Base-by-base conservation (phyloP, 495 filamentous ascomycete genomes). In the Daldinia vernicosa region DNA sequence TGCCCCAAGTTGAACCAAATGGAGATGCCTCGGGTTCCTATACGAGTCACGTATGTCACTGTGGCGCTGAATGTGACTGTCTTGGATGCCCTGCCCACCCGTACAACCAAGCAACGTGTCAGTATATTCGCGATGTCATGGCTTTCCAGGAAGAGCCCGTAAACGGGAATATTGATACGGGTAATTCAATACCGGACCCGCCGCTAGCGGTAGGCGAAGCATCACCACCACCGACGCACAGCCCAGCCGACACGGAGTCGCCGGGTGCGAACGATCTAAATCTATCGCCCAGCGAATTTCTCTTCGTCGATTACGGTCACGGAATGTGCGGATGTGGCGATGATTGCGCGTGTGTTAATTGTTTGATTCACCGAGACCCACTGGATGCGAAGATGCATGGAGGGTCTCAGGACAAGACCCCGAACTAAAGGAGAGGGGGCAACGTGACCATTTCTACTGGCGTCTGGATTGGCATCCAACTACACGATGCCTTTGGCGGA, bases 41-140 rank as follows among this genome's bases (percentile, higher is more conserved):
- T 39, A 75, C 75, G 7, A 78, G 75, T 30, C 82, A 91, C 65
- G 78, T 87, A 55, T 90, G 92, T 78, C 74, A 79, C 71, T 90
- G 93, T 75, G 87, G 93, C 67, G 82, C 89, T 54, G 81, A 81
- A 0, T 94, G 91, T 70, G 80, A 90, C 63, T 94, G 91, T 70
- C 71, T 92, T 26, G 90, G 87, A 22, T 94, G 91, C 72, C 78
- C 86, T 24, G 82, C 85, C 39, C 91, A 94, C 74, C 91, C 91
- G 4, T 93, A 88, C 75, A 94, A 94, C 74, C 79, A 86, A 22
- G 84, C 87, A n/a, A 92, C 89, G n/a, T 81, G 82, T 40, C 82
- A 89, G 50, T 90, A 90, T 73, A 87, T 93, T 35, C 76, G 79
- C 11, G 80, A 81, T 8, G 75, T 75, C 2, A 77, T 72, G 71